Conservation (phyloP, 2,329 filamentous ascomycete species). For the Penicillium capsulatum region DNA sequence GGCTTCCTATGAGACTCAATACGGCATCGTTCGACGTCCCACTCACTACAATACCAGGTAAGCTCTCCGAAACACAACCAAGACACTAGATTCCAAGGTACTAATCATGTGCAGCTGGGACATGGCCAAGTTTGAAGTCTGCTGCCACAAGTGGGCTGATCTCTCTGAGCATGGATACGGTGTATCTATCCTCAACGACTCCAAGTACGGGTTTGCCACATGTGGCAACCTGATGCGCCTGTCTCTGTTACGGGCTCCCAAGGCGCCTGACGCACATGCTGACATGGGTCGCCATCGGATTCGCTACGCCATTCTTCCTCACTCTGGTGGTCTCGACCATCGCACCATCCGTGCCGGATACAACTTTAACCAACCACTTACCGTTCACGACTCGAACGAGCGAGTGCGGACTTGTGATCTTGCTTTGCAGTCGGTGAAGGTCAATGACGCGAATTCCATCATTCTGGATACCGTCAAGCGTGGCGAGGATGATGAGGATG, state of each 20-base stretch:
- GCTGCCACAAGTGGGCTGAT: constrained; percentile 91
- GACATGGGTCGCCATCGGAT: constrained; percentile 90
- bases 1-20: constrained; percentile 93
- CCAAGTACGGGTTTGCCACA: constrained; percentile 93
- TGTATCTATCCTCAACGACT: constrained; percentile 89
- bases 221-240: constrained; percentile 85
- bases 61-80: constrained; percentile 13
- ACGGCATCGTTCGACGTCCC: constrained; percentile 78
- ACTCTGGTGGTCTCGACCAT: constrained; percentile 66
- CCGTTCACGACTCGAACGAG: constrained; percentile 43
- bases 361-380: constrained; percentile 83
- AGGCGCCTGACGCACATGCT: constrained; percentile 87
- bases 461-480: constrained; percentile 89
- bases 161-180: constrained; percentile 83
- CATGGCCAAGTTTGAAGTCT: constrained; percentile 97
- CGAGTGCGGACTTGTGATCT: constrained; percentile 10
- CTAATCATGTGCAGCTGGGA: constrained; percentile 62
- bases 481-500: constrained; percentile 79
- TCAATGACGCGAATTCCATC: constrained; percentile 64
- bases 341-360: constrained; percentile 77
- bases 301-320: constrained; percentile 85
- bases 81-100: not conserved
- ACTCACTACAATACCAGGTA: constrained; percentile 95
- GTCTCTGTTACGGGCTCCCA: constrained; percentile 78
- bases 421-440: constrained; percentile 55